Evolutionary conservation across 2,329 filamentous ascomycete genomes (phyloP).

Genomic region (Karstenula rhodostoma): DNA sequence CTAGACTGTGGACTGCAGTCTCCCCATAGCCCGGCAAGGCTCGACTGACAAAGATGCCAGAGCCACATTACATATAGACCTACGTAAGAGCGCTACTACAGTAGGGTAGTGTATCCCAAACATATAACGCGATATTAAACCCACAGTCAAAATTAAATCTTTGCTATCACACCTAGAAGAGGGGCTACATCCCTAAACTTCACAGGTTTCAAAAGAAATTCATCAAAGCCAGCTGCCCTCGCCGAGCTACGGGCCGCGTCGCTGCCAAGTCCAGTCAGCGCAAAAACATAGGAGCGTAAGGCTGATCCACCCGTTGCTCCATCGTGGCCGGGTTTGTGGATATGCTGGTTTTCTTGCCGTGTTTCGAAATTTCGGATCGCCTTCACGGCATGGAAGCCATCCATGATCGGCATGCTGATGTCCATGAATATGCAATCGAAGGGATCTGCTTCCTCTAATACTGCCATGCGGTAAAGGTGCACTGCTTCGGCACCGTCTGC

Average conservation of each 20-base stretch:
- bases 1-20: no score
- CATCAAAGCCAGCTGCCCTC: conserved; percentile 38
- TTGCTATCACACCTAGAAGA: conserved; percentile 13
- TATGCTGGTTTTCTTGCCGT: no score
- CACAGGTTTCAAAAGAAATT: conserved; percentile 46
- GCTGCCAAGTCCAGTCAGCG: conserved; percentile 42
- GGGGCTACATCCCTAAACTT: conserved; percentile 35
- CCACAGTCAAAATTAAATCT: no score
- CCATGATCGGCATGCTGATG: not conserved
- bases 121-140: no score
- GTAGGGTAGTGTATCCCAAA: no score
- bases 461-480: not conserved
- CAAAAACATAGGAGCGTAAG: conserved; percentile 28
- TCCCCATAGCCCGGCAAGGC: no score
- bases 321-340: no score
- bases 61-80: no score
- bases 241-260: conserved; percentile 37
- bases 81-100: no score
- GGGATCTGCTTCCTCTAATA: not conserved
- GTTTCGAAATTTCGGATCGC: no score
- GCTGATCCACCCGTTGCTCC: not conserved
- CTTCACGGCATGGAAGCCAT: not conserved
- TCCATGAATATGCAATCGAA: not conserved
- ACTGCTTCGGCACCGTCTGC: not conserved
- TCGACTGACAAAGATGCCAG: no score